These are phyloP conservation scores for Pseudevernia furfuracea DNA, from an alignment of 495 filamentous ascomycete genomes.

Conservation along the genomic window DNA sequence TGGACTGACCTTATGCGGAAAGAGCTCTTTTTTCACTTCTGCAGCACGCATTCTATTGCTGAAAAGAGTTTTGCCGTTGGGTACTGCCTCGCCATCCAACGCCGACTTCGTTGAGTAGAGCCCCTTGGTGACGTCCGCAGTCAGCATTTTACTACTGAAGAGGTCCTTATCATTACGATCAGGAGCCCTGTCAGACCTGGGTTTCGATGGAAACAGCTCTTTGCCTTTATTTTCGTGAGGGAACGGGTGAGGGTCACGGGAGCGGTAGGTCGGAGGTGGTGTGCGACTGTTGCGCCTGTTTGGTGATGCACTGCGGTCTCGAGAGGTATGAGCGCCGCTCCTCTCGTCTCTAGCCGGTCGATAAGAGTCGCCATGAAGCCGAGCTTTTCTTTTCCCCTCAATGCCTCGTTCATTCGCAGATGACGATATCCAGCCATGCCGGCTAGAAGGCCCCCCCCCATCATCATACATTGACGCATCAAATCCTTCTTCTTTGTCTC, in stretches of 20 bases:
- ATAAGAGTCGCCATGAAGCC: slow-evolving; percentile 15
- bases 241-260: slow-evolving; percentile 20
- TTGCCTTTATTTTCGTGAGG: slow-evolving; percentile 34
- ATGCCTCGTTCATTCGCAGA: slow-evolving; percentile 32
- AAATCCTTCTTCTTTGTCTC: slow-evolving; percentile 49
- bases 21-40: slow-evolving; percentile 57
- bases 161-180: slow-evolving; percentile 4
- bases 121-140: slow-evolving; percentile 28
- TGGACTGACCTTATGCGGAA: slow-evolving; percentile 49
- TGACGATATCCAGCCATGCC: slow-evolving; percentile 25
- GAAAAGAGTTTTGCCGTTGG: slow-evolving; percentile 3
- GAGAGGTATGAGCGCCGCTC: slow-evolving; percentile 20
- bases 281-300: slow-evolving; percentile 41
- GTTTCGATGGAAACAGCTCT: slow-evolving; percentile 40
- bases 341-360: slow-evolving; percentile 21
- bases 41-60: slow-evolving; percentile 42
- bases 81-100: neutral
- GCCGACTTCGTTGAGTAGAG: slow-evolving; percentile 35
- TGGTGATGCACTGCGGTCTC: slow-evolving; percentile 64
- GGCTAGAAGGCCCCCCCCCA: slow-evolving; percentile 27
- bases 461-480: slow-evolving; percentile 78
- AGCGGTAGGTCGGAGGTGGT: slow-evolving; percentile 14
- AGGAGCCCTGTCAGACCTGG: neutral
- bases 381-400: neutral
- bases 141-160: neutral